Percentiles rank a stretch among this genome's conserved stretches.
Evolutionary conservation across 176 grass and related monocot genomes (phyloP).

Genomic region (Alloteropsis semialata): DNA sequence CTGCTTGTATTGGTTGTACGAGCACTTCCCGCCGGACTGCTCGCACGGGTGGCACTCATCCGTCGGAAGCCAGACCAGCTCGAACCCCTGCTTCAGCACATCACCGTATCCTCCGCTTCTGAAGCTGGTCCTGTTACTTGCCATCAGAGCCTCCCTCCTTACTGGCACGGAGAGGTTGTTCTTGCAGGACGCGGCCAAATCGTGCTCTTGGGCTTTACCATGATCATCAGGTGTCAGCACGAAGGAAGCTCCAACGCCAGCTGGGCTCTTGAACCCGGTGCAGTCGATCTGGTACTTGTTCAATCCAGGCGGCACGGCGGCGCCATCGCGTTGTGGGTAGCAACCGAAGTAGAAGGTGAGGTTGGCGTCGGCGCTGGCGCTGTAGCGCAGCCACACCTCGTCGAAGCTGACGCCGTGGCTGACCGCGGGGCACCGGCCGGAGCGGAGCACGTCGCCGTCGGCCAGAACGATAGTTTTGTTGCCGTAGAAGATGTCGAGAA

Average conservation of each 20-base stretch:
- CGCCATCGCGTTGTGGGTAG: too few species aligned
- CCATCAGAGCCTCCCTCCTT: rapidly evolving
- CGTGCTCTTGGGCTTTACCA: rapidly evolving
- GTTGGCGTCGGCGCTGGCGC: rapidly evolving
- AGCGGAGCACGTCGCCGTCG: not conserved
- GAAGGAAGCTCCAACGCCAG: not conserved
- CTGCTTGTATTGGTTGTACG: not conserved
- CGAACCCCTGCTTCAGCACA: not conserved
- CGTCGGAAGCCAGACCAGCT: not conserved
- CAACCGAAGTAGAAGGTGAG: constrained; percentile 37
- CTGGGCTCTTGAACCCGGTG: rapidly evolving
- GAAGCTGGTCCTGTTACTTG: rapidly evolving
- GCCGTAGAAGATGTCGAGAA: not conserved
- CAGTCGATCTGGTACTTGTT: not conserved
- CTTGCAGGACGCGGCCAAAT: not conserved
- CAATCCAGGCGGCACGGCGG: rapidly evolving
- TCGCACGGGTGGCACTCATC: not conserved
- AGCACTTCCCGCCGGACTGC: not conserved
- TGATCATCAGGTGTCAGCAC: rapidly evolving
- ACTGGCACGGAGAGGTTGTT: not conserved
- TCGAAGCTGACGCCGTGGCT: not conserved
- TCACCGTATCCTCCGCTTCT: not conserved
- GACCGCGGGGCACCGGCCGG: not conserved
- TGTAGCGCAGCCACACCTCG: not conserved
- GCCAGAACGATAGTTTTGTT: not conserved